Conservation (phyloP, 257 asterid species). For the Solanum pinnatisectum region DNA sequence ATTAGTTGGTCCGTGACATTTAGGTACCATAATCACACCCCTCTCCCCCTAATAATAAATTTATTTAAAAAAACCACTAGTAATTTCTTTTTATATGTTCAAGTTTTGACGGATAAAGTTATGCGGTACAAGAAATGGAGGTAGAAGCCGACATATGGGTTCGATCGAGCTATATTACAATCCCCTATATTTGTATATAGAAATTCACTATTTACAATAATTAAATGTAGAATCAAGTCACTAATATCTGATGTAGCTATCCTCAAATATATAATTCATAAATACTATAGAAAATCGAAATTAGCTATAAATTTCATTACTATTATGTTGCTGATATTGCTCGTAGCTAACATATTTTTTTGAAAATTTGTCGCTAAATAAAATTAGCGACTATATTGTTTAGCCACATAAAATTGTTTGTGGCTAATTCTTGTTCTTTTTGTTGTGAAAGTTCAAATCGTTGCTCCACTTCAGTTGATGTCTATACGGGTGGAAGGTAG, state of each 20-base stretch:
- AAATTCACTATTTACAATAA: not conserved
- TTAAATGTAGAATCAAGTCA: not conserved
- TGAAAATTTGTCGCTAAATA: not conserved
- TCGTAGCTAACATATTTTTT: not conserved
- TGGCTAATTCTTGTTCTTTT: not conserved
- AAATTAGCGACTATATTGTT: not conserved
- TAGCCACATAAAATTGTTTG: not conserved
- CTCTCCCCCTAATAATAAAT: not conserved
- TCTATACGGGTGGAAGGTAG: fast-evolving
- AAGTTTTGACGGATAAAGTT: not conserved
- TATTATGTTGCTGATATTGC: not conserved
- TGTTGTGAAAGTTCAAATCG: not conserved
- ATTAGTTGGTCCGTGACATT: conserved; percentile 24
- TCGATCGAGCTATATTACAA: not conserved
- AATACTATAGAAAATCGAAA: not conserved
- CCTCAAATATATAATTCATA: not conserved
- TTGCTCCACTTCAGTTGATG: fast-evolving
- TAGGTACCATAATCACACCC: not conserved
- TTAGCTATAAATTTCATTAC: not conserved
- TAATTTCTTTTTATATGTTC: not conserved
- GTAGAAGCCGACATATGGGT: not conserved
- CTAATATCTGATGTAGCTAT: not conserved
- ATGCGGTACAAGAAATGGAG: not conserved
- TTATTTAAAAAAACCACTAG: not conserved
- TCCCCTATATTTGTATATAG: not conserved